Percentiles rank a stretch among this genome's conserved stretches.
These are phyloP conservation scores for Syncephalastrum monosporum DNA, from an alignment of 371 early-diverging fungal genomes.

Conservation along the genomic window DNA sequence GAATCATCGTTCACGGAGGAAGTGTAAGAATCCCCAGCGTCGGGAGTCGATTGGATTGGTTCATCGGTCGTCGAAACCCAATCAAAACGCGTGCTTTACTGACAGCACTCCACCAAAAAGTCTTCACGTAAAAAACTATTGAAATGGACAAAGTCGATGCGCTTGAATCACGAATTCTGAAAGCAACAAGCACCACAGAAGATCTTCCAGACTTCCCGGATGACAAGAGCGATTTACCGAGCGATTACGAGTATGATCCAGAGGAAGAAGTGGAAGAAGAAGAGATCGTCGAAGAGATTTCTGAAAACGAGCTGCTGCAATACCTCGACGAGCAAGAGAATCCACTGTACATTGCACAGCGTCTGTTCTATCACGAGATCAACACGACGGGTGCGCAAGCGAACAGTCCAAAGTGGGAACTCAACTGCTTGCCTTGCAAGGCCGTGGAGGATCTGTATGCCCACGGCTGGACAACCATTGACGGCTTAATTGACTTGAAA, in stretches of 20 bases:
- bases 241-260: conserved; percentile 60
- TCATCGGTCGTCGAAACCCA: too few relatives aligned
- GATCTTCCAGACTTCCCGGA: conserved; percentile 59
- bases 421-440: conserved; percentile 27
- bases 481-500: conserved; percentile 44
- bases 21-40: too few relatives aligned
- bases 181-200: conserved; percentile 15
- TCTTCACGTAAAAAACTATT: too few relatives aligned
- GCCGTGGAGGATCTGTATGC: conserved; percentile 50
- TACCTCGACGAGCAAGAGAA: conserved; percentile 53
- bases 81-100: too few relatives aligned
- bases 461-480: conserved; percentile 53
- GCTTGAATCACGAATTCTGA: conserved; percentile 39
- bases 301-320: conserved; percentile 51
- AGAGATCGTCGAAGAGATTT: conserved; percentile 51
- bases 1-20: too few relatives aligned
- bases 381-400: conserved; percentile 37
- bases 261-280: conserved; percentile 46
- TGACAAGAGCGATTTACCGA: conserved; percentile 57
- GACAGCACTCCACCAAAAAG: too few relatives aligned
- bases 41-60: too few relatives aligned
- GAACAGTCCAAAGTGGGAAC: conserved; percentile 18
- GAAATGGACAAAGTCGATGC: background rate
- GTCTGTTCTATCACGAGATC: conserved; percentile 50
- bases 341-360: conserved; percentile 44